Evolutionary conservation across 371 early-diverging fungal genomes (phyloP), one percentile per base, ranked within the genome.

Genomic region (Mucor piriformis): DNA sequence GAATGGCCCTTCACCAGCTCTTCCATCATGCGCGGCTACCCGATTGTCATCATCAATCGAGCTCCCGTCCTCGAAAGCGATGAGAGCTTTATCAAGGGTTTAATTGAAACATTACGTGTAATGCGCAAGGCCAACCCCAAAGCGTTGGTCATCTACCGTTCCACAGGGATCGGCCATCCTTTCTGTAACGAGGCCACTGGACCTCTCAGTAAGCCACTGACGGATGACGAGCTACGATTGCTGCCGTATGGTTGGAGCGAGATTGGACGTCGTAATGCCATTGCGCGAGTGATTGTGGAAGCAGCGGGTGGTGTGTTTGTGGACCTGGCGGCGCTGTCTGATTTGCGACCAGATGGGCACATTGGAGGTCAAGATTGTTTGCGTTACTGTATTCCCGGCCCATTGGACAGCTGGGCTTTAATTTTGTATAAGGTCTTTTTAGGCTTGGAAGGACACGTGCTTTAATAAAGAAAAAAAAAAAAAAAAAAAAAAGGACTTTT

Each of bases 381-480:
- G 15, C 67, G 87, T 37, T 86, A 83, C 61, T 86, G 85, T 63
- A 83, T 85, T 7, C 87, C 87, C 2, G 87, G 87, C 12, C 87
- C 87, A 1, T 29, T 80, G 24, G 85, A 84, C 67, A 75, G 73
- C 21, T 86, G 85, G 77, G 72, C 70, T 12, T 70, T 77, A 24
- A 69, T 86, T 8, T 50, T 86, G 24, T 84, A 81, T 25, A 74
- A 85, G 50, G 69, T 75, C 0, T 72, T 85, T 55, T 34, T 72
- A 21, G 69, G 37, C 16, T 56, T 73, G 40, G 76, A 57, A 23
- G 61, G 25, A 20, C 42, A 50, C 21, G 11, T 61, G 7, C 27
- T n/a, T 42, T 42, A 42, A 42, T 0, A 10, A 1, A 18, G 18
- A 18, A 42, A 42, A 0, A 40, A 20, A 16, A 37, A 48, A 25